Percentiles rank a stretch among this genome's conserved stretches.
phyloP scores from a whole-genome alignment of 768 basidiomycete genomes.

The Termitomyces sp. region DNA sequence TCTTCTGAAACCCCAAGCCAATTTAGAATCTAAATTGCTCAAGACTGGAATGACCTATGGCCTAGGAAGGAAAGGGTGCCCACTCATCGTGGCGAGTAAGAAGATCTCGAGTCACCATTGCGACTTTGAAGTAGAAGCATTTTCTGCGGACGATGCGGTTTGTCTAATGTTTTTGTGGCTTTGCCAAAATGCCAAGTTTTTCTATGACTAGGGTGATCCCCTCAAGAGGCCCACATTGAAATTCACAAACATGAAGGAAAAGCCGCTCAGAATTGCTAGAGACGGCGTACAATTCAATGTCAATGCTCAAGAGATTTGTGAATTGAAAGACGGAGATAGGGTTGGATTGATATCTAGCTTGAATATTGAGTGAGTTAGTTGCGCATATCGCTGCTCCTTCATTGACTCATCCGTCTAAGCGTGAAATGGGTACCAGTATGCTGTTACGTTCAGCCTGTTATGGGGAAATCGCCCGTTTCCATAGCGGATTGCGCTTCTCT shows the following conservation, averaged over 20 bases:
- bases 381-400: background rate
- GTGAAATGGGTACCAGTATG: constrained; percentile 49
- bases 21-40: constrained; percentile 47
- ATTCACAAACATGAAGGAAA: constrained; percentile 45
- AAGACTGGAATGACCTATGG: constrained; percentile 53
- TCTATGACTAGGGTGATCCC: constrained; percentile 42
- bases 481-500: constrained; percentile 44
- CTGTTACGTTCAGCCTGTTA: constrained; percentile 39
- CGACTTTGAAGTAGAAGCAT: constrained; percentile 51
- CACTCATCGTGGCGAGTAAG: constrained; percentile 51
- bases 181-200: background rate
- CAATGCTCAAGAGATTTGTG: constrained; percentile 31
- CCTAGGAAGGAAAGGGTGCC: constrained; percentile 55
- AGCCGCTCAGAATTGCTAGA: constrained; percentile 39
- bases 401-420: constrained; percentile 22
- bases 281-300: constrained; percentile 28
- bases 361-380: constrained; percentile 39
- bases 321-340: constrained; percentile 52
- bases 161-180: constrained; percentile 22
- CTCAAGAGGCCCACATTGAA: constrained; percentile 43
- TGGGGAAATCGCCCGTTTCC: constrained; percentile 32
- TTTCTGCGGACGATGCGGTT: constrained; percentile 52
- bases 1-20: background rate
- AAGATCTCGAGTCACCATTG: constrained; percentile 65
- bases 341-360: constrained; percentile 42